Evolutionary conservation across 495 filamentous ascomycete genomes (phyloP).

Genomic region (Xylaria flabelliformis): DNA sequence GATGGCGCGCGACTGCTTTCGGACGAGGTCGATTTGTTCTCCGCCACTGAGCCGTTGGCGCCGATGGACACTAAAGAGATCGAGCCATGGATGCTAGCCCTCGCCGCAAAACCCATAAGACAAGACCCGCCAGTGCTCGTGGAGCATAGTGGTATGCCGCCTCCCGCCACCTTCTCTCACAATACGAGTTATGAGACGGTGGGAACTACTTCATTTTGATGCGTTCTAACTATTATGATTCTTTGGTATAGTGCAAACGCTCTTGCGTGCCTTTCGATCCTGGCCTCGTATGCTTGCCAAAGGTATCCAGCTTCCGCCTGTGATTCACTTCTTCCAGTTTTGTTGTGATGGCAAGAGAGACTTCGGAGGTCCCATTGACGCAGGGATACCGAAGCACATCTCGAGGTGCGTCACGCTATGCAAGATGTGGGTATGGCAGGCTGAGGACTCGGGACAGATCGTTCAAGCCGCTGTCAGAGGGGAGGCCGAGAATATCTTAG

Average conservation of each 20-base stretch:
- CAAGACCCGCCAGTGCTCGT: conserved; percentile 1
- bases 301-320: conserved; percentile 45
- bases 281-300: conserved; percentile 49
- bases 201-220: neutral
- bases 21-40: neutral
- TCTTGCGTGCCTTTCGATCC: conserved; percentile 45
- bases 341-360: conserved; percentile 13
- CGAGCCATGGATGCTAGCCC: conserved; percentile 7
- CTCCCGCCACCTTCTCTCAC: neutral
- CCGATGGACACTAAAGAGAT: neutral
- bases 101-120: neutral
- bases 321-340: conserved; percentile 42
- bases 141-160: conserved; percentile 15
- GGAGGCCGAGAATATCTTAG: conserved; percentile 42
- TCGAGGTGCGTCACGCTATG: conserved; percentile 46
- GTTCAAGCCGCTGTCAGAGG: conserved; percentile 39
- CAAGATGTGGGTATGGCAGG: conserved; percentile 50
- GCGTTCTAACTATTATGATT: neutral
- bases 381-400: conserved; percentile 36
- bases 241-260: conserved; percentile 32
- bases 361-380: neutral
- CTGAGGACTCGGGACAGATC: conserved; percentile 39
- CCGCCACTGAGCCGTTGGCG: neutral
- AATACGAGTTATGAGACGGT: neutral
- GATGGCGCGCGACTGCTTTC: neutral